These are phyloP conservation scores for Picea abies DNA, from an alignment of 83 land plant species.

Conservation along the genomic window DNA sequence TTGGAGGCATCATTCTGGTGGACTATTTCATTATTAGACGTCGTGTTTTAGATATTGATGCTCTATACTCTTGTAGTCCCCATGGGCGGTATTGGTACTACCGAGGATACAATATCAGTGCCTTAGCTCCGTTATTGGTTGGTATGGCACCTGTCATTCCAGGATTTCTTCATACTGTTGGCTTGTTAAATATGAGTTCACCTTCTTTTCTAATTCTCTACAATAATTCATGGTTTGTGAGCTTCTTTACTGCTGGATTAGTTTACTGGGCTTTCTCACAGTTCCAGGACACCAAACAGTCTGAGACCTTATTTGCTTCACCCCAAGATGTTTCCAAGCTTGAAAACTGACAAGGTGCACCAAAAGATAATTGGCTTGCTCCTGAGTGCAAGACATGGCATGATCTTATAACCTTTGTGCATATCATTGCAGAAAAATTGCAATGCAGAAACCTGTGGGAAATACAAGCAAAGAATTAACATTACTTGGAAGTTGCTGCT, in stretches of 20 bases:
- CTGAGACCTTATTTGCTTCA: not conserved
- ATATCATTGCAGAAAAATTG: no score
- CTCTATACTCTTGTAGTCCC: slow-evolving; percentile 47
- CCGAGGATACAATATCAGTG: slow-evolving; percentile 66
- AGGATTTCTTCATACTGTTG: slow-evolving; percentile 72
- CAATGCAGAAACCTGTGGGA: no score
- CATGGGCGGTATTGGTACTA: slow-evolving; percentile 61
- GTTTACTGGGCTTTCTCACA: slow-evolving; percentile 54
- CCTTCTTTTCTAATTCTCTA: slow-evolving; percentile 40
- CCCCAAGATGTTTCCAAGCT: no score
- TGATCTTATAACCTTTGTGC: no score
- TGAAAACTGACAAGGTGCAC: no score
- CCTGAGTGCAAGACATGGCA: no score
- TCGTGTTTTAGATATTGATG: slow-evolving; percentile 45
- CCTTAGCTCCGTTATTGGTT: slow-evolving; percentile 56
- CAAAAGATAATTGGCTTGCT: no score
- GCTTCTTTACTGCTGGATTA: slow-evolving; percentile 66
- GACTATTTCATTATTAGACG: slow-evolving; percentile 70
- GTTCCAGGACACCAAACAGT: not conserved
- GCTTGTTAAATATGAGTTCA: slow-evolving; percentile 38
- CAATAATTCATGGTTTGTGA: slow-evolving; percentile 86
- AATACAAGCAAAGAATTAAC: no score
- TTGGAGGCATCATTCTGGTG: slow-evolving; percentile 71
- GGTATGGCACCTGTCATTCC: slow-evolving; percentile 84
- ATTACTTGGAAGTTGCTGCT: no score